A percentile compares a stretch with the other conserved stretches of the same genome.
Evolutionary conservation across 331 rosid genomes (phyloP).

Genomic region (Cydonia oblonga): DNA sequence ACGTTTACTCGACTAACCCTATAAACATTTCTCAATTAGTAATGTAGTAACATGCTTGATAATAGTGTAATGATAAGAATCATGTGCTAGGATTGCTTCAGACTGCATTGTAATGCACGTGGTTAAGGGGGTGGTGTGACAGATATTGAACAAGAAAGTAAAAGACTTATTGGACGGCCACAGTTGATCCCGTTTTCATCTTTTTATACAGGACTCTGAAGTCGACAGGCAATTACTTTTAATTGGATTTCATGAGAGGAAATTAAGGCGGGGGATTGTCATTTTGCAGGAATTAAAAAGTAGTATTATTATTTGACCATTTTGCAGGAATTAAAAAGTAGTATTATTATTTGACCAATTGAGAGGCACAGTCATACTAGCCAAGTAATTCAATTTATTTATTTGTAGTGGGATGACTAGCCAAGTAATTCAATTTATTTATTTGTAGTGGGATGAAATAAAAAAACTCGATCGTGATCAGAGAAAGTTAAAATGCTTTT

Average conservation of each 20-base stretch:
- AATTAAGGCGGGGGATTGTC: background rate
- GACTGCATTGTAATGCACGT: background rate
- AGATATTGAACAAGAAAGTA: background rate
- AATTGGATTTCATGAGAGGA: background rate
- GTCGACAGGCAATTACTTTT: background rate
- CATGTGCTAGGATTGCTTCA: background rate
- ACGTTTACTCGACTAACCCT: background rate
- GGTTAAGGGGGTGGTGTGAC: background rate
- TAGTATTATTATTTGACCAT: background rate
- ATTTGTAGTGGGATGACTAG: background rate
- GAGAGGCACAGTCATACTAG: background rate
- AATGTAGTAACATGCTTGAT: no score
- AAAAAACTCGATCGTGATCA: fast-evolving
- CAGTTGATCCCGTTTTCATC: background rate
- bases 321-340: background rate
- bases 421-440: background rate
- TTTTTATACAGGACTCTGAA: background rate
- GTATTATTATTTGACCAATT: background rate
- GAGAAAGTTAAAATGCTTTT: fast-evolving
- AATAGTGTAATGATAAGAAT: background rate
- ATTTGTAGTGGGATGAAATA: no score
- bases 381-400: background rate
- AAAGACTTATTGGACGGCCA: background rate
- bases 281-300: background rate
- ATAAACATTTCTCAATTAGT: background rate